Percentiles rank a stretch among this genome's conserved stretches.
phyloP scores from a whole-genome alignment of 352 stramenopile species.

The Globisporangium megalacanthum region DNA sequence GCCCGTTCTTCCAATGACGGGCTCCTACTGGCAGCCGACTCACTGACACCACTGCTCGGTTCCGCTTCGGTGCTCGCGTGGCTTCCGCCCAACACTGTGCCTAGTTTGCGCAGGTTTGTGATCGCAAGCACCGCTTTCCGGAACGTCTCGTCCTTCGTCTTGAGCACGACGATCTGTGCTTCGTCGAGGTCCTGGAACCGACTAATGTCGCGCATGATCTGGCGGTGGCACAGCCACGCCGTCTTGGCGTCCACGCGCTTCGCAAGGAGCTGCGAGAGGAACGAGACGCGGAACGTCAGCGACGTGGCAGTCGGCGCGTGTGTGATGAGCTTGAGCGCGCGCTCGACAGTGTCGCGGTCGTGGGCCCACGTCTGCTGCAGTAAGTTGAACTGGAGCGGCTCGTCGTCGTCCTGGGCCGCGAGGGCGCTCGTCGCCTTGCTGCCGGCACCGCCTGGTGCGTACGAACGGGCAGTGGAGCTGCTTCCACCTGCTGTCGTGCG shows the following conservation, averaged over 20 bases:
- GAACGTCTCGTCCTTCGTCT: conserved; percentile 64
- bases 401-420: conserved; percentile 43
- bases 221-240: conserved; percentile 69
- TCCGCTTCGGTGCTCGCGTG: neutral
- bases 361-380: conserved; percentile 64
- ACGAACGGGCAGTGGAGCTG: neutral
- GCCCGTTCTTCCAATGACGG: neutral
- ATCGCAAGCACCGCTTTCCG: conserved; percentile 64
- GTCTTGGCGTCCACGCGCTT: conserved; percentile 72
- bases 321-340: conserved; percentile 46
- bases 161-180: conserved; percentile 53
- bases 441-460: neutral
- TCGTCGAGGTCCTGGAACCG: conserved; percentile 64
- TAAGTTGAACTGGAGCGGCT: conserved; percentile 67
- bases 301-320: conserved; percentile 50
- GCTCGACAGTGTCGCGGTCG: conserved; percentile 43
- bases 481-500: neutral
- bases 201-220: conserved; percentile 77
- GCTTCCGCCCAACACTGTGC: conserved; percentile 13
- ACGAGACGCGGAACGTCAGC: conserved; percentile 56
- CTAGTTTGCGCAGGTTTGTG: conserved; percentile 38
- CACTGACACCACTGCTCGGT: conserved; percentile 1
- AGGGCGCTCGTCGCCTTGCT: neutral
- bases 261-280: conserved; percentile 56
- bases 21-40: neutral